phyloP scores from a whole-genome alignment of 176 grass and related monocot species.

The Leersia perrieri region DNA sequence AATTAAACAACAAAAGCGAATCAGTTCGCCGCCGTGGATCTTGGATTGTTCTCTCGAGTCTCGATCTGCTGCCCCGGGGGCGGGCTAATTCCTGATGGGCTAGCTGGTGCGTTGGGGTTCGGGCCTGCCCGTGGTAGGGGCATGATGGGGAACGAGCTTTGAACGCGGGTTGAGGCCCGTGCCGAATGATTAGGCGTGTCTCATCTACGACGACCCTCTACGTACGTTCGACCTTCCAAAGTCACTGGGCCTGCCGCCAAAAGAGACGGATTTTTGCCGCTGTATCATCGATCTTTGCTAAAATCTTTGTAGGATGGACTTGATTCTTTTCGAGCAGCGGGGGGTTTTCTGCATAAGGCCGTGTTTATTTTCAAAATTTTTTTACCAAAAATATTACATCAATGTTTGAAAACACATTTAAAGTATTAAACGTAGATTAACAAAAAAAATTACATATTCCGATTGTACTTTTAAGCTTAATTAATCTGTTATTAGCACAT shows the following conservation, averaged over 20 bases:
- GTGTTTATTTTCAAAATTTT: no score
- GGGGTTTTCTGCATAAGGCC: no score
- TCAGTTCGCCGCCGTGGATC: background rate
- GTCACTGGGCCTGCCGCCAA: background rate
- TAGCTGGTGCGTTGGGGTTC: background rate
- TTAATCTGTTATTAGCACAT: no score
- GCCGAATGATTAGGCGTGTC: slow-evolving; percentile 28
- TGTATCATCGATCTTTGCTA: background rate
- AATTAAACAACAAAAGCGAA: slow-evolving; percentile 6
- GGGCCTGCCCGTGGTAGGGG: background rate
- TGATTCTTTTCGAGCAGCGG: no score
- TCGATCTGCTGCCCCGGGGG: background rate
- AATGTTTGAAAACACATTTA: no score
- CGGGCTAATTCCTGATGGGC: background rate
- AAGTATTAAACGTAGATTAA: no score
- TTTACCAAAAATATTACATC: no score
- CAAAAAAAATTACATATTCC: no score
- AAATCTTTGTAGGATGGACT: no score
- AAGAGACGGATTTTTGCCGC: background rate
- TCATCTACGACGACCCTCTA: slow-evolving; percentile 4
- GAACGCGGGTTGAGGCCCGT: background rate
- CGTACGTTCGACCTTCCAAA: background rate
- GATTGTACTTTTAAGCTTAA: no score
- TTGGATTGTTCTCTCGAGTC: slow-evolving; percentile 33
- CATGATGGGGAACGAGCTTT: background rate